Conservation (phyloP, 805 yeast species). For the Yamadazyma olivae region DNA sequence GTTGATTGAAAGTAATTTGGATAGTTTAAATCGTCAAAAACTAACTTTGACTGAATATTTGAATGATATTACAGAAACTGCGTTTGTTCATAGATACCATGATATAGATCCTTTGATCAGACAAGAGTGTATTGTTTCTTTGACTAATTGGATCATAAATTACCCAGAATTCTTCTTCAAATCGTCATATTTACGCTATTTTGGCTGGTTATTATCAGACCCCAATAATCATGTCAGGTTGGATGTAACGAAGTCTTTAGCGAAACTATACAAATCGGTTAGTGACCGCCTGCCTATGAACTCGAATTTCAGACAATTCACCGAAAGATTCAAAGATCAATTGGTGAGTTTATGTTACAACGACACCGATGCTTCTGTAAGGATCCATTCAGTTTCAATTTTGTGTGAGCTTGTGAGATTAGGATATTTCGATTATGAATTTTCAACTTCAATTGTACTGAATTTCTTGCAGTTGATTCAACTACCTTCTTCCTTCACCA, state of each 20-base stretch:
- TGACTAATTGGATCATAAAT: constrained; percentile 70
- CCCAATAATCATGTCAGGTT: constrained; percentile 53
- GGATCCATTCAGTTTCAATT: constrained; percentile 47
- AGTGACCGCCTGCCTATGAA: constrained; percentile 19
- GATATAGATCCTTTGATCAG: constrained; percentile 75
- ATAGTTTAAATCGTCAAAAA: constrained; percentile 36
- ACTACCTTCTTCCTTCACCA: constrained; percentile 13
- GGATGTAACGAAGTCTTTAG: constrained; percentile 58
- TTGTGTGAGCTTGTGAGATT: constrained; percentile 53
- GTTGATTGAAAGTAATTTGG: constrained; percentile 27
- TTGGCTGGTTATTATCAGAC: constrained; percentile 87
- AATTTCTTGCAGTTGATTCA: constrained; percentile 3
- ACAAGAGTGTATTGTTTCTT: constrained; percentile 57
- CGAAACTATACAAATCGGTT: constrained; percentile 40
- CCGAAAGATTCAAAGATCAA: constrained; percentile 67
- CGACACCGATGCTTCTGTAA: constrained; percentile 49
- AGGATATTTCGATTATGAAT: constrained; percentile 65
- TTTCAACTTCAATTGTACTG: constrained; percentile 30
- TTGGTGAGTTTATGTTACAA: constrained; percentile 53
- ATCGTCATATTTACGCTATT: constrained; percentile 66
- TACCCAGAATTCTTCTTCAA: constrained; percentile 72
- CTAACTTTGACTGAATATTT: constrained; percentile 54
- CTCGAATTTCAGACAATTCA: constrained; percentile 73
- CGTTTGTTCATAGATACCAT: constrained; percentile 74
- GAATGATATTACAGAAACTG: constrained; percentile 61